These are phyloP conservation scores for Plectosphaerella sp. DNA, from an alignment of 2,329 filamentous ascomycete genomes.

Conservation along the genomic window DNA sequence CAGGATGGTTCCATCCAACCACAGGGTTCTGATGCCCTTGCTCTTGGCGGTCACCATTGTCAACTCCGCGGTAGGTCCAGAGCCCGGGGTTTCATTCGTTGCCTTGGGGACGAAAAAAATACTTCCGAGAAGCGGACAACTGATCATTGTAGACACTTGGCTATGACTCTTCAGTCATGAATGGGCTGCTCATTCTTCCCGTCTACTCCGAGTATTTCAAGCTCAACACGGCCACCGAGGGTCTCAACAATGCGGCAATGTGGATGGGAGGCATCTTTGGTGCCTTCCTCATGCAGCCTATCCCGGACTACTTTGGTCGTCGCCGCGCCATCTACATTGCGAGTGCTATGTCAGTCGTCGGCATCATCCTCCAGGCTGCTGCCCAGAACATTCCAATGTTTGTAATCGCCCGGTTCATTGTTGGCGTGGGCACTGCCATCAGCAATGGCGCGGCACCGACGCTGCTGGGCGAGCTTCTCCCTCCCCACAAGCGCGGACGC, in stretches of 20 bases:
- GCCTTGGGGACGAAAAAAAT: no score
- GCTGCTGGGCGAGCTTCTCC: conserved; percentile 45
- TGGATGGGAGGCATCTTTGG: conserved; percentile 47
- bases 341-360: conserved; percentile 36
- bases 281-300: conserved; percentile 33
- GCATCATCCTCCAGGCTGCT: conserved; percentile 39
- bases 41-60: conserved; percentile 7
- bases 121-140: not conserved
- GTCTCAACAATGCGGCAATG: conserved; percentile 50
- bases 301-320: conserved; percentile 37
- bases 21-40: conserved; percentile 6
- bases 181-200: conserved; percentile 53
- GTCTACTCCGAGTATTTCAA: conserved; percentile 52
- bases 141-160: conserved; percentile 14
- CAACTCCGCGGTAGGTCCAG: conserved; percentile 4
- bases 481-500: conserved; percentile 17
- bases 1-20: conserved; percentile 6
- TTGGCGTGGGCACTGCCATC: conserved; percentile 39
- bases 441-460: conserved; percentile 38
- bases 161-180: conserved; percentile 49
- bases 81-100: accelerated
- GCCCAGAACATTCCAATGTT: conserved; percentile 50
- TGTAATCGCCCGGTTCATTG: conserved; percentile 37
- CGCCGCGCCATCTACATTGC: conserved; percentile 33
- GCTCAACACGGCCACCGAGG: conserved; percentile 45